Percentiles rank a stretch among this genome's conserved stretches.
phyloP scores from a whole-genome alignment of 352 stramenopile genomes.

The Paralagenidium karlingii region DNA sequence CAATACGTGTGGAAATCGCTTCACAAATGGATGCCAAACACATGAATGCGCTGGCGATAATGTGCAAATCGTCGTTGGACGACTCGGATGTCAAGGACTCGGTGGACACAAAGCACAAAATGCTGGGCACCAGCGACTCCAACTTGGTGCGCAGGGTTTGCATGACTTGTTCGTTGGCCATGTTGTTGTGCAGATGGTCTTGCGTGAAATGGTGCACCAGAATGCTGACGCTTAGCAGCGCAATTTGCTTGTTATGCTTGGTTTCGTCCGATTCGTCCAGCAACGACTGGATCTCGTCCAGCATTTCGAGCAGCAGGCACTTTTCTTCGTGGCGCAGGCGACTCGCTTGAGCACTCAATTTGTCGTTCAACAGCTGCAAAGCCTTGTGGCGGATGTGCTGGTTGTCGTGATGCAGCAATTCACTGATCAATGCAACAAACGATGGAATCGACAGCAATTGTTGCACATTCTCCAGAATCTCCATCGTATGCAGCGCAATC shows the following conservation, averaged over 20 bases:
- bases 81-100: no score
- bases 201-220: conserved; percentile 66
- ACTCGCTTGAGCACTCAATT: conserved; percentile 49
- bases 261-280: conserved; percentile 38
- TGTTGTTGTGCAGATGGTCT: conserved; percentile 30
- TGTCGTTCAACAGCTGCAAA: conserved; percentile 83
- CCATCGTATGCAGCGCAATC: conserved; percentile 41
- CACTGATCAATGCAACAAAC: conserved; percentile 76
- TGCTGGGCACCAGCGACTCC: no score
- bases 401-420: conserved; percentile 78
- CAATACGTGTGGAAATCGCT: conserved; percentile 51
- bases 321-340: conserved; percentile 52
- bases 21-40: conserved; percentile 67
- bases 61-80: conserved; percentile 16
- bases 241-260: conserved; percentile 77
- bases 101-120: no score
- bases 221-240: conserved; percentile 74
- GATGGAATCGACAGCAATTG: conserved; percentile 73
- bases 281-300: conserved; percentile 65
- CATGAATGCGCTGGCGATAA: conserved; percentile 75
- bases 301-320: conserved; percentile 80
- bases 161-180: no score
- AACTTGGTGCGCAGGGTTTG: no score
- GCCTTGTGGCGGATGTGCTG: conserved; percentile 79
- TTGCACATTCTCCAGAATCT: conserved; percentile 66